Base-by-base conservation (phyloP, 2,329 filamentous ascomycete genomes). In the Lithohypha guttulata region DNA sequence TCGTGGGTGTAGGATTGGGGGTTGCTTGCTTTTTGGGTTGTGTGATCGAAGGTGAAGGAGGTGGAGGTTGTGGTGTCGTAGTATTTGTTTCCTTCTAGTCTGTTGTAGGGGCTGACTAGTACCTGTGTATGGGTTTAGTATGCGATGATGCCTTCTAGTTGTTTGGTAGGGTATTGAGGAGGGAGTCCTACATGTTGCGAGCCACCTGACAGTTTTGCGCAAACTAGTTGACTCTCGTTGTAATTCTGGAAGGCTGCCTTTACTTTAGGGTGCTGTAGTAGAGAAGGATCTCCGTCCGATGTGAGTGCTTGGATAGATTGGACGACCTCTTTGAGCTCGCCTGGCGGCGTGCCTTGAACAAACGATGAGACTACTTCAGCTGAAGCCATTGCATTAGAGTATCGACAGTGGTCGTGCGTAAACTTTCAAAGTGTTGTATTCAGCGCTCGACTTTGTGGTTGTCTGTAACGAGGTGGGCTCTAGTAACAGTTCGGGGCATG, bases 181-280 rank as follows among this genome's bases (percentile, higher is more conserved):
- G 20, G 9, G 33, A 65, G 39, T n/a, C n/a, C n/a, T 56, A 93
- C 85, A 64, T 81, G 65, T 59, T 85, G 78, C 60, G 77, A 89
- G 57, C 82, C 77, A 20, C 86, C 86, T 0, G 89, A 89, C 41
- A 98, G 75, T 70, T 93, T 94, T 46, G 84, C 80, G 11, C 86
- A 86, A 34, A 78, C 66, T 60, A 95, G 82, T 63, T 98, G 91
- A 62, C 87, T 81, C 64, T 98, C 89, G 55, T 96, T 95, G 73
- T 98, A 96, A 63, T 82, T 85, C 63, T 87, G 71, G 59, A 94
- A 93, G 0, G 91, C 86, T 0, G 86, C 83, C 5, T 71, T 74
- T 38, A 95, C 79, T 48, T 82, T 77, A 26, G 34, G 26, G n/a
- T 35, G 25, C 44, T 76, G 66, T 40, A 87, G 65, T 45, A 91